A percentile compares a stretch with the other conserved stretches of the same genome.
These are phyloP conservation scores for Fusarium zealandicum DNA, from an alignment of 2,329 filamentous ascomycete species.

Conservation along the genomic window DNA sequence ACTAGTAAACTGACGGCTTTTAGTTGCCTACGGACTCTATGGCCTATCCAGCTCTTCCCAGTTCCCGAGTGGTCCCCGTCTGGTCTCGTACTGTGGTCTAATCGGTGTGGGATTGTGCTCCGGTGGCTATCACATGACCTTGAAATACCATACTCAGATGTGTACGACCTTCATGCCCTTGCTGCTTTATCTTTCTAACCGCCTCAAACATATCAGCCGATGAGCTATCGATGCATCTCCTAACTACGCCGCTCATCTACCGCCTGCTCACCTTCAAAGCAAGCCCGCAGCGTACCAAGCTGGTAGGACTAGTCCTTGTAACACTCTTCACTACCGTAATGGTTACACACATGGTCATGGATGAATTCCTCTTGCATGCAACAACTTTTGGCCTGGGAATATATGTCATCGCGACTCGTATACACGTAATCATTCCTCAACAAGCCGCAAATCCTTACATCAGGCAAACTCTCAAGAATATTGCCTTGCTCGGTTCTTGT, in stretches of 20 bases:
- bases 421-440: constrained; percentile 43
- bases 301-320: constrained; percentile 32
- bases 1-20: constrained; percentile 8
- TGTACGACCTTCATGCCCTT: constrained; percentile 28
- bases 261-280: constrained; percentile 49
- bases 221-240: constrained; percentile 51
- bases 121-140: constrained; percentile 45
- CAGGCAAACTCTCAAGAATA: constrained; percentile 27
- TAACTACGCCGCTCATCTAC: constrained; percentile 51
- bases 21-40: constrained; percentile 50
- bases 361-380: constrained; percentile 52
- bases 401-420: constrained; percentile 45
- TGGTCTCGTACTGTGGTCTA: constrained; percentile 49
- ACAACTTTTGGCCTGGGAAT: constrained; percentile 46
- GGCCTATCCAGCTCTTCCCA: constrained; percentile 41
- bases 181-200: not conserved
- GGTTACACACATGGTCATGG: constrained; percentile 52
- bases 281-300: constrained; percentile 35
- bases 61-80: constrained; percentile 36
- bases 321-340: constrained; percentile 46
- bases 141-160: constrained; percentile 48
- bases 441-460: constrained; percentile 42
- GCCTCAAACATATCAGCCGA: constrained; percentile 41
- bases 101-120: constrained; percentile 48
- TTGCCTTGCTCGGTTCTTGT: constrained; percentile 34